Evolutionary conservation across 345 rosid genomes (phyloP), one percentile per base, ranked within the genome.

Genomic region (Lepidium didymum): DNA sequence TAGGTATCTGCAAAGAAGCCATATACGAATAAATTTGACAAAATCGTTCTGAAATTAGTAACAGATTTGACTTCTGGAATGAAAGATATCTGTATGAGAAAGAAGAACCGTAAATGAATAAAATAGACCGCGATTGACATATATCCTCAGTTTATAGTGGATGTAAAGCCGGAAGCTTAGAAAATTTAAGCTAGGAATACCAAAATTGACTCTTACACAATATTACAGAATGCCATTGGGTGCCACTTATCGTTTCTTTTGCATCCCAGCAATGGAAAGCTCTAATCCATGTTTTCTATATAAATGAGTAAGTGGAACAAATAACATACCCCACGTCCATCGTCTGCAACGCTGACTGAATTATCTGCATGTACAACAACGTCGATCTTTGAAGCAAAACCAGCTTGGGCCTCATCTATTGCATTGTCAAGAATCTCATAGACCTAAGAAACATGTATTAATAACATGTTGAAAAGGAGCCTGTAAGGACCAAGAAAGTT

Each of bases 341-440:
- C 69, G 76, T 94, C 99, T 53, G 87, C 72, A 61, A 91, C 80
- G 83, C 96, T 83, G 50, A 89, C 97, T 36, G 96, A 88, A 80
- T 80, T 84, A 77, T 94, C 95, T 10, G 82, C 75, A 78, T 79
- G 84, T 50, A 94, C 63, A 75, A 86, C 59, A 60, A 89, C 91
- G 10, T 86, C 85, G 52, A 94, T 52, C 55, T 80, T 84, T 46
- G 95, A 79, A 64, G 99, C 97, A 79, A 76, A 83, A 45, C 99
- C 99, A 9, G 96, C 96, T 79, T 94, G 99, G 34, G 97, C 97
- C 85, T 94, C 99, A 59, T 94, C 99, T 40, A 94, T 84, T 25
- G 95, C 99, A 72, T 94, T 91, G 78, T 94, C 99, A 80, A 94
- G 80, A 45, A 94, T 94, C 70, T 94, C 99, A 69, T 91, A 94